Conservation (phyloP, 306 rosid species). For the Aeschynomene evenia region DNA sequence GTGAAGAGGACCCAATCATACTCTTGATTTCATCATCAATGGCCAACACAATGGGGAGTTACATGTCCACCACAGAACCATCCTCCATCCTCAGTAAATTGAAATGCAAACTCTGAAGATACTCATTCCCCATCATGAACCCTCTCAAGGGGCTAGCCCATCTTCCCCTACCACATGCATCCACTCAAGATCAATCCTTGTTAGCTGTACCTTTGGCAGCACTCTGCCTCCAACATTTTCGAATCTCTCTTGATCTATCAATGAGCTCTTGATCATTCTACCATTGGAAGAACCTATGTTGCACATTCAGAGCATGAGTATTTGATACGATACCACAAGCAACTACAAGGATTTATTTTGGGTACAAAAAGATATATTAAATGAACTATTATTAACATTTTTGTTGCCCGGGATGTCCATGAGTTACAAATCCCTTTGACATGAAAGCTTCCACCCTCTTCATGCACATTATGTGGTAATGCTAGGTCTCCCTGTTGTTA, state of each 20-base stretch:
- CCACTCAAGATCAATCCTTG: conserved; percentile 88
- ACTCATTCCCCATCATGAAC: conserved; percentile 91
- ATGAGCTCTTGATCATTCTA: conserved; percentile 58
- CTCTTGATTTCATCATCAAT: conserved; percentile 69
- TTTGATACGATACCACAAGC: no score
- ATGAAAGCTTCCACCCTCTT: no score
- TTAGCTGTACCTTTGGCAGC: conserved; percentile 57
- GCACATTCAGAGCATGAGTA: no score
- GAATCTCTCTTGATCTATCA: conserved; percentile 60
- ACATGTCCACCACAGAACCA: conserved; percentile 84
- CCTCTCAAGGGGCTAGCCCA: conserved; percentile 96
- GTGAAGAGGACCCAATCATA: conserved; percentile 50
- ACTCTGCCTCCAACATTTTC: conserved; percentile 51
- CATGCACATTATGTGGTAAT: no score
- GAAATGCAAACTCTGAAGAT: conserved; percentile 92
- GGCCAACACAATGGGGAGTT: conserved; percentile 92
- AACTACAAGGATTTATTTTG: no score
- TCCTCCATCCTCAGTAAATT: conserved; percentile 59
- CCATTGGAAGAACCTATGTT: neutral
- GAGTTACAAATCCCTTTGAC: no score
- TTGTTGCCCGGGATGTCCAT: no score
- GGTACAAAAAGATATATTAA: no score
- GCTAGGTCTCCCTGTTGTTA: no score
- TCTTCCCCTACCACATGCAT: conserved; percentile 84
- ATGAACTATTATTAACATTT: no score